A percentile compares a stretch with the other conserved stretches of the same genome.
These are phyloP conservation scores for Suhomyces bolitotheri DNA, from an alignment of 1,139 yeast species.

Conservation along the genomic window DNA sequence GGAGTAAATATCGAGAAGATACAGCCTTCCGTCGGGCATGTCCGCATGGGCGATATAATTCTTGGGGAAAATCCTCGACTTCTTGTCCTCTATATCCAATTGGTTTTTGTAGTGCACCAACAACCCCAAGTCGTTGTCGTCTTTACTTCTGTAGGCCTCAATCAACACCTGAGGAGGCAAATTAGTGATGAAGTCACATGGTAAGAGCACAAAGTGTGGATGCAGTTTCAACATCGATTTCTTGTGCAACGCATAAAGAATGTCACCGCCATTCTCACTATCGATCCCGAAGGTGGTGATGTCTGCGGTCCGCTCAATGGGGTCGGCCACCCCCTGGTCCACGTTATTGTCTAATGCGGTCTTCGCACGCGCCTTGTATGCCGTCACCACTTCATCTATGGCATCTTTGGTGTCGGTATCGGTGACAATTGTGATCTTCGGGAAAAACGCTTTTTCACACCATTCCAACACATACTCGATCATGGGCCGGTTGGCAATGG, in stretches of 20 bases:
- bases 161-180: constrained; percentile 86
- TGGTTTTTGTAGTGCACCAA: constrained; percentile 70
- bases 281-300: constrained; percentile 51
- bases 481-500: constrained; percentile 91
- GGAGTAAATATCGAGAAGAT: constrained; percentile 69
- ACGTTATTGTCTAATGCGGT: constrained; percentile 10
- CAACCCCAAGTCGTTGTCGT: constrained; percentile 66
- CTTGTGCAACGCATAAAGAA: constrained; percentile 52
- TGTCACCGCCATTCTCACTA: constrained; percentile 62
- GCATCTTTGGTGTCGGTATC: constrained; percentile 29
- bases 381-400: constrained; percentile 46
- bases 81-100: constrained; percentile 77
- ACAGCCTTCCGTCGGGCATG: constrained; percentile 51
- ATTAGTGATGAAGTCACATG: constrained; percentile 92
- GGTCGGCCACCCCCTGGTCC: constrained; percentile 4
- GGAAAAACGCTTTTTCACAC: constrained; percentile 86
- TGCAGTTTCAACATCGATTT: constrained; percentile 36
- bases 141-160: constrained; percentile 76
- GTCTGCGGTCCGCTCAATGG: constrained; percentile 8
- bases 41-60: constrained; percentile 53
- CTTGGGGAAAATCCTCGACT: constrained; percentile 53
- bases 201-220: constrained; percentile 68
- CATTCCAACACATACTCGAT: constrained; percentile 84
- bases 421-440: constrained; percentile 46
- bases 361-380: constrained; percentile 35